Conservation (phyloP, 2,329 filamentous ascomycete genomes). For the Epichloe brachyelytri region DNA sequence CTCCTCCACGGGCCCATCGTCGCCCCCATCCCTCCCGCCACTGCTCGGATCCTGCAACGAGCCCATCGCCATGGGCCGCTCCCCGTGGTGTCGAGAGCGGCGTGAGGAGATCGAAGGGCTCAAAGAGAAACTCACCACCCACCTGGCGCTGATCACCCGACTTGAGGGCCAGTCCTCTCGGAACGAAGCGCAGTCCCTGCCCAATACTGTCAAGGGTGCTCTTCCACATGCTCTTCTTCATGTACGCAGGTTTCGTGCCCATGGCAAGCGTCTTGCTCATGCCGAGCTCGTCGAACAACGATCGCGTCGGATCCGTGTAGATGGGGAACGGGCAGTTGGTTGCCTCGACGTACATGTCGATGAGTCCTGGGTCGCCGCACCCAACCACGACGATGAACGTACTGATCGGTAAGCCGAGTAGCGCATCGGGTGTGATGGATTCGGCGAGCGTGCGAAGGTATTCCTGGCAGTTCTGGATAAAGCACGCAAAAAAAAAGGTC, state of each 20-base stretch:
- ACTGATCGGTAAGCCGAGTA: conserved; percentile 35
- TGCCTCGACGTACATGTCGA: conserved; percentile 49
- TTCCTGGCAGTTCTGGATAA: conserved; percentile 57
- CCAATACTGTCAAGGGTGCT: conserved; percentile 38
- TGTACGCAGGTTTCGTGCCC: conserved; percentile 51
- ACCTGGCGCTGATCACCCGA: conserved; percentile 56
- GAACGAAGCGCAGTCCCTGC: conserved; percentile 47
- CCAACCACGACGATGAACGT: conserved; percentile 60
- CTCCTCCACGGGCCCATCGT: conserved; percentile 26
- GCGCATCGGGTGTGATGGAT: conserved; percentile 39
- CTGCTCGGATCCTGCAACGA: conserved; percentile 11
- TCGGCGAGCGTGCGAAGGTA: conserved; percentile 52
- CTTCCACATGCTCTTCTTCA: conserved; percentile 40
- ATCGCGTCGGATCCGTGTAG: conserved; percentile 59
- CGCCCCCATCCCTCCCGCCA: conserved; percentile 9
- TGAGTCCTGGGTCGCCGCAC: conserved; percentile 56
- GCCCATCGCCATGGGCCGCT: conserved; percentile 13
- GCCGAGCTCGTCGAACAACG: conserved; percentile 52
- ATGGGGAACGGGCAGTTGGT: conserved; percentile 60
- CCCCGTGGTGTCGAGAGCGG: conserved; percentile 31
- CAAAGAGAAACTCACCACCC: conserved; percentile 70
- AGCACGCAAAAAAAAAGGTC: background rate
- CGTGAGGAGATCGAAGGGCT: conserved; percentile 34
- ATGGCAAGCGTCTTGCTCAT: conserved; percentile 53
- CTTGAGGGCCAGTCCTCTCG: conserved; percentile 44